phyloP scores from a whole-genome alignment of 1,284 basidiomycete species.

The Cryptococcus floricola region DNA sequence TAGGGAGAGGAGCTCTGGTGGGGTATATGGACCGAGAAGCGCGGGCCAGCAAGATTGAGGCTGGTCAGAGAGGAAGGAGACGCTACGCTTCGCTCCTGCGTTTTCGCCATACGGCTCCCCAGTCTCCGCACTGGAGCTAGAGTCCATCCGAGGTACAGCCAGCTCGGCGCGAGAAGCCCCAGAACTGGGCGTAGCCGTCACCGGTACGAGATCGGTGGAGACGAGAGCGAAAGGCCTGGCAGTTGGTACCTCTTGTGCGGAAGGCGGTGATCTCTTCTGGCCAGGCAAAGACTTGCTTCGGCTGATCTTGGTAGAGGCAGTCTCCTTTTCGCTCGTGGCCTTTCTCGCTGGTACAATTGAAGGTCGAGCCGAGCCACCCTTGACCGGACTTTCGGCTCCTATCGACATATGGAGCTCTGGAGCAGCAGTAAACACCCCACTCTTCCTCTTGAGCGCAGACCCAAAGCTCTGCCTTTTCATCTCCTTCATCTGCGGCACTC shows the following conservation, averaged over 20 bases:
- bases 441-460: not conserved
- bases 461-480: not conserved
- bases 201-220: not conserved
- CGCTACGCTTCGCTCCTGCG: not conserved
- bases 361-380: not conserved
- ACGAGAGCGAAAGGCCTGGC: not conserved
- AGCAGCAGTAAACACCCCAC: not conserved
- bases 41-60: slow-evolving; percentile 1
- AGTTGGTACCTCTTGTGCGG: not conserved
- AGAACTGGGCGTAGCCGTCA: not conserved
- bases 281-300: not conserved
- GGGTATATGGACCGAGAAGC: slow-evolving; percentile 7
- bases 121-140: slow-evolving; percentile 1
- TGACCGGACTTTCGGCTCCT: not conserved
- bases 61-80: too few species aligned
- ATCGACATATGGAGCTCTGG: not conserved
- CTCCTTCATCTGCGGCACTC: not conserved
- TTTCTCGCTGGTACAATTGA: not conserved
- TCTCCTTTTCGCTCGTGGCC: not conserved
- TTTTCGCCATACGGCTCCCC: not conserved
- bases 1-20: slow-evolving; percentile 3
- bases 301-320: not conserved
- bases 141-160: not conserved
- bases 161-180: too few species aligned
- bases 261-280: not conserved